These are phyloP conservation scores for Candida cerambycidarum DNA, from an alignment of 805 yeast genomes.

Conservation along the genomic window DNA sequence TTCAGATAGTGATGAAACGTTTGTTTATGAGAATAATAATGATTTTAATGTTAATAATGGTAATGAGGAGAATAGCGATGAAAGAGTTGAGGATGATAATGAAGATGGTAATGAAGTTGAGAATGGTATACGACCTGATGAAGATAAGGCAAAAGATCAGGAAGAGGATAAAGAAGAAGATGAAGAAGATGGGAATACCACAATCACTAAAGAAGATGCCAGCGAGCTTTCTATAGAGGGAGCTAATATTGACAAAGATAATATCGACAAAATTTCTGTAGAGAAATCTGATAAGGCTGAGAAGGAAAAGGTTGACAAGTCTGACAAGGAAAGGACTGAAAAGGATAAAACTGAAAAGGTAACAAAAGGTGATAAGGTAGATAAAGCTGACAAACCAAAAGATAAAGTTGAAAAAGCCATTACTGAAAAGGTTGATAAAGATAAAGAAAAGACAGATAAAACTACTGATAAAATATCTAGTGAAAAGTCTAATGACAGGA, in stretches of 20 bases:
- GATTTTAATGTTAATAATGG: slow-evolving; percentile 9
- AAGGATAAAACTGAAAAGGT: background rate
- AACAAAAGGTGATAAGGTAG: background rate
- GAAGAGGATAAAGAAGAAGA: background rate
- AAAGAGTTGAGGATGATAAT: slow-evolving; percentile 11
- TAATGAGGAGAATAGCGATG: slow-evolving; percentile 9
- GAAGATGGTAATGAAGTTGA: slow-evolving; percentile 25
- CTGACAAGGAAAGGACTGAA: background rate
- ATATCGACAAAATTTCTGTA: background rate
- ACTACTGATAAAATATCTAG: background rate
- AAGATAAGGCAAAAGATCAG: background rate
- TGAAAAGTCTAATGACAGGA: background rate
- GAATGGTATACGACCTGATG: slow-evolving; percentile 12
- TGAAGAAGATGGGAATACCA: background rate
- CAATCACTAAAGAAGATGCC: background rate
- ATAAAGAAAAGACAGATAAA: background rate
- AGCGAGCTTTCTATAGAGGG: background rate
- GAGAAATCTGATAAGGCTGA: too few relatives aligned
- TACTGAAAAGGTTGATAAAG: background rate
- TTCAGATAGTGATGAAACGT: slow-evolving; percentile 90
- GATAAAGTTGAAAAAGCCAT: background rate
- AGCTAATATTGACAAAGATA: too few relatives aligned
- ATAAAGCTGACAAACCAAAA: background rate
- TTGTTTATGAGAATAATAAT: slow-evolving; percentile 73
- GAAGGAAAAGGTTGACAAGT: background rate